phyloP scores from a whole-genome alignment of 1,284 basidiomycete species.

The Leccinum subrobustum region DNA sequence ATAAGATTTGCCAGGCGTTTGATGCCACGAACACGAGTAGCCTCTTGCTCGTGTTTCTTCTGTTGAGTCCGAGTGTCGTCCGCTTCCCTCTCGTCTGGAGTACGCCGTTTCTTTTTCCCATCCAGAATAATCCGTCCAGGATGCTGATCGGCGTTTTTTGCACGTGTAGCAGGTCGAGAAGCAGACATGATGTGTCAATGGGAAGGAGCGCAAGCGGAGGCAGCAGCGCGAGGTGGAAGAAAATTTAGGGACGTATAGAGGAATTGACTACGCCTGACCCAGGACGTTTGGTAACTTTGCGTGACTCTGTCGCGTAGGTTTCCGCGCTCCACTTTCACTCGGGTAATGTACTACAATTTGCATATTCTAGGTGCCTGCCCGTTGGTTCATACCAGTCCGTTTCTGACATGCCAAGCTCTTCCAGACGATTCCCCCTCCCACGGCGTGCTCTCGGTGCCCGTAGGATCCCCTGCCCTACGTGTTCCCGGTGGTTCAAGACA shows the following conservation, averaged over 20 bases:
- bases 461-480: background rate
- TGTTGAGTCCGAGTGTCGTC: background rate
- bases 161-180: background rate
- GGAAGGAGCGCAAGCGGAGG: no score
- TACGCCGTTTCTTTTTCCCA: background rate
- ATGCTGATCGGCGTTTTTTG: background rate
- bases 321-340: background rate
- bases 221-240: no score
- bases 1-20: background rate
- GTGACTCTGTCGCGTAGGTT: background rate
- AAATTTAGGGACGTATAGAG: no score
- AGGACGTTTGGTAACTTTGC: no score
- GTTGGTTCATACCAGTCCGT: background rate
- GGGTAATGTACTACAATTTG: background rate
- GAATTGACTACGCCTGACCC: background rate
- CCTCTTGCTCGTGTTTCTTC: background rate
- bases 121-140: background rate
- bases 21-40: background rate
- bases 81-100: background rate
- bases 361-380: background rate
- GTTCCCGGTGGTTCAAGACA: background rate
- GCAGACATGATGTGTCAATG: background rate
- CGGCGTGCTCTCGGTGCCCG: background rate
- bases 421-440: background rate
- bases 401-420: background rate